Base-by-base conservation (phyloP, 2,329 filamentous ascomycete genomes). In the Fusarium sp. region DNA sequence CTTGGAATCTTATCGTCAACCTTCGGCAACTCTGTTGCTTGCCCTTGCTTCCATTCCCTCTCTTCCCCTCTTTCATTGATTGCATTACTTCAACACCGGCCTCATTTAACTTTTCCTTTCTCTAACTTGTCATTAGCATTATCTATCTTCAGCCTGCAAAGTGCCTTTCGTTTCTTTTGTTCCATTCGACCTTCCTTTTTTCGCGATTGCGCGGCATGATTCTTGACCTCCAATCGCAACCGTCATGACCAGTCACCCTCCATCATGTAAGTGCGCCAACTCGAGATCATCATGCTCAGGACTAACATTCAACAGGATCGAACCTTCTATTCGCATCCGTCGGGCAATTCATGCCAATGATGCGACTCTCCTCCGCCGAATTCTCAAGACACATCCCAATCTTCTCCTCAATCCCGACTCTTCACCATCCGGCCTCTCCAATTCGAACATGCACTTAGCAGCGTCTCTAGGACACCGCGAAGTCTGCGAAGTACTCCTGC, bases 361-460 rank as follows among this genome's bases (percentile, higher is more conserved):
- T 82, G 83, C 85, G 59, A 85, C 90, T 63, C 92, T 97, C 73
- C 92, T 95, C 76, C 85, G 88, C 75, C 93, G 94, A 80, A 95
- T 97, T 80, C 87, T 97, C 74, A 89, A 87, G 73, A 91, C 91
- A 67, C 91, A 96, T 79, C 93, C 92, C 0, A 80, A 84, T 24
- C 89, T 92, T 72, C 86, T 97, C 35, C 91, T 92, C 79, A 97
- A 97, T 79, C 94, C 94, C 6, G 94, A 97, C 82, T 89, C 90
- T 76, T 89, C 90, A 8, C 87, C 91, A 70, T 79, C 82, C 14
- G 90, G 89, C 56, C 91, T 94, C 75, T 93, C 92, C 81, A 96
- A 97, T 84, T 96, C 94, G 6, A 94, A 91, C 73, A 88, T 98
- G 44, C 94, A 97, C 81, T 88, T 97, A 6, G 93, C 94, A 48